Percentiles rank a stretch among this genome's conserved stretches.
Evolutionary conservation across 2,329 filamentous ascomycete genomes (phyloP).

Genomic region (Corniculantispora saksenae): DNA sequence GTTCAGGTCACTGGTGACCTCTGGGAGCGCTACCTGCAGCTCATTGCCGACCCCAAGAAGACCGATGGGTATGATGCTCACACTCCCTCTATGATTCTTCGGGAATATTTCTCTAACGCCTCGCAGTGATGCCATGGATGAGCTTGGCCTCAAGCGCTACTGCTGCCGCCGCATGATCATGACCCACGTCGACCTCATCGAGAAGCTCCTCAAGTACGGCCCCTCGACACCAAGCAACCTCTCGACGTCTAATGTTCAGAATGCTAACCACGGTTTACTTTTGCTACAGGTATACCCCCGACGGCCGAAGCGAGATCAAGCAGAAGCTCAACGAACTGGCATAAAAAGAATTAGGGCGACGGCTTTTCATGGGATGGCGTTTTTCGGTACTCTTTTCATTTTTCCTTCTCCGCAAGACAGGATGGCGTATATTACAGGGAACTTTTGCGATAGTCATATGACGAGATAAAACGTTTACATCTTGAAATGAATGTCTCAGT

Average conservation of each 20-base stretch:
- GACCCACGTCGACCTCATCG: constrained; percentile 98
- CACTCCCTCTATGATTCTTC: not conserved
- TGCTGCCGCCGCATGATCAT: constrained; percentile 99
- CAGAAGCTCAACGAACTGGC: constrained; percentile 21
- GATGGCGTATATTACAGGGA: constrained; percentile 14
- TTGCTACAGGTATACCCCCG: constrained; percentile 56
- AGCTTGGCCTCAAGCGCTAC: constrained; percentile 90
- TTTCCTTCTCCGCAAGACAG: constrained; percentile 3
- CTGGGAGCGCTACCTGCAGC: constrained; percentile 91
- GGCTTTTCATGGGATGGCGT: constrained; percentile 19
- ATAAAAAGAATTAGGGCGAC: constrained; percentile 3
- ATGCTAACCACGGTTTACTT: constrained; percentile 8
- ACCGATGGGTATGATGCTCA: constrained; percentile 65
- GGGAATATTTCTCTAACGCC: constrained; percentile 28
- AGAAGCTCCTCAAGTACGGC: constrained; percentile 89
- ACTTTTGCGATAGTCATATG: constrained; percentile 13
- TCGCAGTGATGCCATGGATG: constrained; percentile 88
- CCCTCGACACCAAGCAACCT: no score
- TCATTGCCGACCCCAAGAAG: constrained; percentile 73
- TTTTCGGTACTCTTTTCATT: constrained; percentile 6
- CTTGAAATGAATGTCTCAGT: constrained; percentile 9
- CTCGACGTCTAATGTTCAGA: not conserved
- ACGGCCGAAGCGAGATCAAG: constrained; percentile 45
- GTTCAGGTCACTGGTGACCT: constrained; percentile 89
- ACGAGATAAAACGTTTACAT: not conserved